Evolutionary conservation across 1,139 yeast genomes (phyloP).

Genomic region (Wickerhamomyces sp.): DNA sequence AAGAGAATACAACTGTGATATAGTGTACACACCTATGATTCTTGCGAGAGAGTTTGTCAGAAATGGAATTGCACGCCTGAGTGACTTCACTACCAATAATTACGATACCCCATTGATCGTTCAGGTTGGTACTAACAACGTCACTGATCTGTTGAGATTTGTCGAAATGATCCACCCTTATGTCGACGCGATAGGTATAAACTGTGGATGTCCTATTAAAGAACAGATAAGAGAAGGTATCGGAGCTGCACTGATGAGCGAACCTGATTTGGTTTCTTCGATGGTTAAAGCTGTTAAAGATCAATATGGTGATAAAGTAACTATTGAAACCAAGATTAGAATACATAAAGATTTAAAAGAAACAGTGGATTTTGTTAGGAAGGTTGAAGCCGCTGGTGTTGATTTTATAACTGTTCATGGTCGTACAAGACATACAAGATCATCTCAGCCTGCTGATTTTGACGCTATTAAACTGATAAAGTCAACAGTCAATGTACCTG

Average conservation of each 20-base stretch:
- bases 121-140: slow-evolving; percentile 89
- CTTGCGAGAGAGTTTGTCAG: slow-evolving; percentile 92
- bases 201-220: slow-evolving; percentile 96
- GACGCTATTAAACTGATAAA: slow-evolving; percentile 75
- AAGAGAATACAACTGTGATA: slow-evolving; percentile 70
- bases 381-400: slow-evolving; percentile 82
- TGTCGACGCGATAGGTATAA: slow-evolving; percentile 90
- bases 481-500: slow-evolving; percentile 62
- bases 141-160: slow-evolving; percentile 75
- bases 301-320: slow-evolving; percentile 61
- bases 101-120: slow-evolving; percentile 71
- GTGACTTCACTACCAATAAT: slow-evolving; percentile 79
- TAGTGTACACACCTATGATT: slow-evolving; percentile 95
- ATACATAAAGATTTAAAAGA: slow-evolving; percentile 73
- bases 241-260: slow-evolving; percentile 90
- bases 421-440: slow-evolving; percentile 77
- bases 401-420: slow-evolving; percentile 96
- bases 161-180: slow-evolving; percentile 86
- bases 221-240: slow-evolving; percentile 95
- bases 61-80: slow-evolving; percentile 69
- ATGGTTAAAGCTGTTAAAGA: slow-evolving; percentile 83
- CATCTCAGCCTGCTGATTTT: slow-evolving; percentile 75
- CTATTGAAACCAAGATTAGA: slow-evolving; percentile 87
- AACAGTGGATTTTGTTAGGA: slow-evolving; percentile 67
- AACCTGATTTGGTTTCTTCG: slow-evolving; percentile 72